Conservation (phyloP, 306 rosid genomes). For the Alnus glutinosa region DNA sequence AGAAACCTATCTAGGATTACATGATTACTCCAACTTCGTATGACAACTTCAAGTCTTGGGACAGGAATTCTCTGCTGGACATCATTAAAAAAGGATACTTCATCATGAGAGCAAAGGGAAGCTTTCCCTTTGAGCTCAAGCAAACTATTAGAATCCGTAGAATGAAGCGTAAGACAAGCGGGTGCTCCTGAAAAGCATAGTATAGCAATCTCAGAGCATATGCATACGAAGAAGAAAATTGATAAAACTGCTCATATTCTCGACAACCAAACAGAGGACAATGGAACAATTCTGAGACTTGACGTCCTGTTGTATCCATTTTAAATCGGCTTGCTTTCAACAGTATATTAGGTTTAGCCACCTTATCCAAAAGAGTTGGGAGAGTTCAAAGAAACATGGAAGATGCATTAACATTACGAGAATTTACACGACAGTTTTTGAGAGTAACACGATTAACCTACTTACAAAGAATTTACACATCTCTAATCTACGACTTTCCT, state of each 20-base stretch:
- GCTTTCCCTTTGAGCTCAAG: no score
- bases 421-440: constrained; percentile 22
- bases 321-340: not conserved
- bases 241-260: not conserved
- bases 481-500: constrained; percentile 18
- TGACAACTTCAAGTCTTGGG: no score
- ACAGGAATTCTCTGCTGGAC: no score
- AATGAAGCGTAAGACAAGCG: no score
- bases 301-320: not conserved
- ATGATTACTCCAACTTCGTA: no score
- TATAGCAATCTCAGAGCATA: no score
- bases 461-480: constrained; percentile 36
- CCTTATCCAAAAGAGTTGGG: not conserved
- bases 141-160: no score
- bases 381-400: not conserved
- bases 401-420: constrained; percentile 1
- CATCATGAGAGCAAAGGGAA: no score
- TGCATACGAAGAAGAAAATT: not conserved
- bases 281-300: not conserved
- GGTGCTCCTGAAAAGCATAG: no score
- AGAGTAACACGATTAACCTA: constrained; percentile 12
- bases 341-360: not conserved
- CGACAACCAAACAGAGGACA: not conserved
- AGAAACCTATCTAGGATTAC: no score
- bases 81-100: no score